Conservation (phyloP, 2,329 filamentous ascomycete genomes). For the Lojkania enalia region DNA sequence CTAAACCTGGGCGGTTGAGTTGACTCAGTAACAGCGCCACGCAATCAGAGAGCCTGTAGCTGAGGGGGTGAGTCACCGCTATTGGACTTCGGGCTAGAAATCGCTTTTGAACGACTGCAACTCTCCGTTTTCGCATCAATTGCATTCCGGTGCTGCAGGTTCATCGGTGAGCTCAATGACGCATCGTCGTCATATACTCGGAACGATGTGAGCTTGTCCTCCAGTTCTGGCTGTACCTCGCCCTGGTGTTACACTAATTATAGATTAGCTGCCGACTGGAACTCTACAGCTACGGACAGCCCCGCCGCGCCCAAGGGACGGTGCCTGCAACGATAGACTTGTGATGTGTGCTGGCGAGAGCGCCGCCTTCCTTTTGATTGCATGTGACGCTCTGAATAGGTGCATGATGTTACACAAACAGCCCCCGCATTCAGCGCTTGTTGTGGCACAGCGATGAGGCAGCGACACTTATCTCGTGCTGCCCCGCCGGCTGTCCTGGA, state of each 20-base stretch:
- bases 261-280: no score
- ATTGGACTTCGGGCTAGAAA: background rate
- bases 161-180: background rate
- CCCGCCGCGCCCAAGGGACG: no score
- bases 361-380: no score
- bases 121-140: background rate
- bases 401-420: slow-evolving; percentile 2
- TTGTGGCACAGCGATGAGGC: slow-evolving; percentile 8
- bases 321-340: no score
- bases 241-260: no score
- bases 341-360: no score
- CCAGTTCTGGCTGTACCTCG: no score
- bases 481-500: slow-evolving; percentile 1
- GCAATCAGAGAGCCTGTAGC: background rate
- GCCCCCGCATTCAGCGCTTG: slow-evolving; percentile 5
- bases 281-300: no score
- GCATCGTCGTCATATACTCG: no score
- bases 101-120: background rate
- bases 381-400: slow-evolving; percentile 1
- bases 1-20: slow-evolving; percentile 12
- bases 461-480: slow-evolving; percentile 3
- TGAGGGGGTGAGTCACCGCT: background rate
- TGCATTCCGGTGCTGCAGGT: background rate
- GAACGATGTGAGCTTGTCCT: no score
- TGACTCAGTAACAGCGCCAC: background rate